Base-by-base conservation (phyloP, 257 asterid species). In the Solanum etuberosum region DNA sequence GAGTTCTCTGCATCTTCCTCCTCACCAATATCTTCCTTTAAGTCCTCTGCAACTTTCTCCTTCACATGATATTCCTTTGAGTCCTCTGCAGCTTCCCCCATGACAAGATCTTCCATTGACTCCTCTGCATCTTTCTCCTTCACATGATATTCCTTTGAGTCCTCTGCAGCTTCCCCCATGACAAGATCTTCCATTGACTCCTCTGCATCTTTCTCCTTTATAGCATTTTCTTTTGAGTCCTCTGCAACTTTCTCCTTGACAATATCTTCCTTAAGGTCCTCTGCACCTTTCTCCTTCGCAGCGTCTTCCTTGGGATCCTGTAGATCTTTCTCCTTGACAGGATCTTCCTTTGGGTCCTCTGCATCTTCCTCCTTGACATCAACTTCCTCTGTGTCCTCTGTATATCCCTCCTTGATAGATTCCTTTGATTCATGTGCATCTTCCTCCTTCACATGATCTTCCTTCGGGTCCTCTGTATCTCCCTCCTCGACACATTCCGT, bases 221-320 rank as follows among this genome's bases (percentile, higher is more conserved):
- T 7, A n/a, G 65, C 83, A 89, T 83, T 48, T 43, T 76, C 76
- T 72, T 68, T 54, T 1, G 25, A 7, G 31, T 31, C 38, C 42
- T 76, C 90, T 59, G 87, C 89, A 86, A 54, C 54, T 77, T 70
- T 34, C 10, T 74, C 82, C 65, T 54, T 51, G 61, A 77, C 88
- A 40, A n/a, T n/a, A 61, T 25, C 37, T 76, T 76, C 83, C 59
- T 40, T 76, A 7, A 13, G 18, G 61, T 40, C 83, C 35, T 77
- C 59, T n/a, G n/a, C n/a, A 77, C 85, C 89, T 14, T 77, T n/a
- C 35, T 25, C 61, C 59, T n/a, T 77, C 2, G 3, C 35, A n/a
- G 12, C 2, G 15, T 48, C 43, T 81, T 48, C 70, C 85, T 31
- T 81, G 57, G 13, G 15, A 5, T 51, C 82, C 31, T 46, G 18